These are phyloP conservation scores for Claviceps sp. DNA, from an alignment of 2,329 filamentous ascomycete species.

Conservation along the genomic window DNA sequence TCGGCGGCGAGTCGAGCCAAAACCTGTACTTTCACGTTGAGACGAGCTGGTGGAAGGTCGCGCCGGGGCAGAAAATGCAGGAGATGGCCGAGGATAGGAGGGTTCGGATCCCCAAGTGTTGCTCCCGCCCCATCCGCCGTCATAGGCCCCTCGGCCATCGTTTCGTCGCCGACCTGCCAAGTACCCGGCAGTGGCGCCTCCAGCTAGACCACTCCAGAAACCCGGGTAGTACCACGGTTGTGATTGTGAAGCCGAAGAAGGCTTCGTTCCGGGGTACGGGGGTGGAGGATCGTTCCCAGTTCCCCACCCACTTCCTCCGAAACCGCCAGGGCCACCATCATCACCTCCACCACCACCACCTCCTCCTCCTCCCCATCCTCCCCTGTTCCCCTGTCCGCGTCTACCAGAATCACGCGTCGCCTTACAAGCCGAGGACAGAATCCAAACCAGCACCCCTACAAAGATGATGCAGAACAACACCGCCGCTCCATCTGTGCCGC, in stretches of 20 bases:
- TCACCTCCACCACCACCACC: conserved; percentile 9
- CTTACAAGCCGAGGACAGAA: conserved; percentile 44
- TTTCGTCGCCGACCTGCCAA: conserved; percentile 38
- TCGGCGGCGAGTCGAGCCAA: conserved; percentile 53
- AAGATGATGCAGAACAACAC: conserved; percentile 51
- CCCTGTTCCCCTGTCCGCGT: conserved; percentile 15
- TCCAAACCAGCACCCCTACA: conserved; percentile 43
- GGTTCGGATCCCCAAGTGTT: conserved; percentile 11
- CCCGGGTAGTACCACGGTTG: conserved; percentile 53
- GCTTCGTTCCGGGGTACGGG: conserved; percentile 26
- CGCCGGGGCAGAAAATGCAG: conserved; percentile 15
- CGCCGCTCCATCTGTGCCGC: conserved; percentile 20
- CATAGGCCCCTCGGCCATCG: conserved; percentile 12
- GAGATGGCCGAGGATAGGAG: conserved; percentile 11
- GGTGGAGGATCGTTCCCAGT: conserved; percentile 40
- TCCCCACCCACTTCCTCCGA: conserved; percentile 23
- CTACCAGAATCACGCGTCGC: conserved; percentile 9
- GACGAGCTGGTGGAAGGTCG: conserved; percentile 23
- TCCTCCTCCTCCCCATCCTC: conserved; percentile 19
- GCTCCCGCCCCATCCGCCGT: conserved; percentile 16
- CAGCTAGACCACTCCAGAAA: conserved; percentile 58
- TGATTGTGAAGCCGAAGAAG: conserved; percentile 6
- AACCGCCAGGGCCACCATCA: background rate
- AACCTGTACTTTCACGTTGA: conserved; percentile 56
- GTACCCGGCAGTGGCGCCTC: conserved; percentile 58